Evolutionary conservation across 257 asterid genomes (phyloP).

Genomic region (Nicotiana undulata): DNA sequence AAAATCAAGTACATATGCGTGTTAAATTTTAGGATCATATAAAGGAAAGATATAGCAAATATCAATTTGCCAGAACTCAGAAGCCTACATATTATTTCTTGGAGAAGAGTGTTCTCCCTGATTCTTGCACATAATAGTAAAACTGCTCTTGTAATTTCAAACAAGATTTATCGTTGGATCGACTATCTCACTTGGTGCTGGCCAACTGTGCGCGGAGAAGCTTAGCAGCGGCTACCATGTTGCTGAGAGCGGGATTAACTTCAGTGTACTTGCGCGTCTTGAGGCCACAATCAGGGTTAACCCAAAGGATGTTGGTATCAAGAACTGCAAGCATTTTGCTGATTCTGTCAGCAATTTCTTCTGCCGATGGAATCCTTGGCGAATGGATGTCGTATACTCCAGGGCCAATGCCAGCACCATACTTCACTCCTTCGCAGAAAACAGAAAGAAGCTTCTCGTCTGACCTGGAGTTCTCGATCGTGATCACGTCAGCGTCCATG

Average conservation of each 20-base stretch:
- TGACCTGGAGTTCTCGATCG: constrained; percentile 93
- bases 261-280: constrained; percentile 87
- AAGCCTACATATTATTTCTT: background rate
- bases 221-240: constrained; percentile 92
- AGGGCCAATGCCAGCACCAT: constrained; percentile 96
- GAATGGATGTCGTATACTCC: constrained; percentile 96
- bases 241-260: constrained; percentile 86
- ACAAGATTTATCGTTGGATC: background rate
- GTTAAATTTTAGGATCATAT: too few relatives aligned
- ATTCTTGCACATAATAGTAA: background rate
- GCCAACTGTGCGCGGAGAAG: constrained; percentile 42
- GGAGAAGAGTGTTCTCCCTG: background rate
- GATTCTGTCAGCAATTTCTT: constrained; percentile 83
- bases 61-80: background rate
- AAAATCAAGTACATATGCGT: too few relatives aligned
- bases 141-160: background rate
- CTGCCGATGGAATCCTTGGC: constrained; percentile 82
- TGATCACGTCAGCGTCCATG: constrained; percentile 98
- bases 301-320: constrained; percentile 91
- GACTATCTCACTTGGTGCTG: background rate
- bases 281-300: constrained; percentile 96
- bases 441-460: constrained; percentile 94
- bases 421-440: constrained; percentile 90
- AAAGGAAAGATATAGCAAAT: background rate
- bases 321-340: constrained; percentile 96